Conservation (phyloP, 495 filamentous ascomycete genomes). For the Penicillium simplicissimum region DNA sequence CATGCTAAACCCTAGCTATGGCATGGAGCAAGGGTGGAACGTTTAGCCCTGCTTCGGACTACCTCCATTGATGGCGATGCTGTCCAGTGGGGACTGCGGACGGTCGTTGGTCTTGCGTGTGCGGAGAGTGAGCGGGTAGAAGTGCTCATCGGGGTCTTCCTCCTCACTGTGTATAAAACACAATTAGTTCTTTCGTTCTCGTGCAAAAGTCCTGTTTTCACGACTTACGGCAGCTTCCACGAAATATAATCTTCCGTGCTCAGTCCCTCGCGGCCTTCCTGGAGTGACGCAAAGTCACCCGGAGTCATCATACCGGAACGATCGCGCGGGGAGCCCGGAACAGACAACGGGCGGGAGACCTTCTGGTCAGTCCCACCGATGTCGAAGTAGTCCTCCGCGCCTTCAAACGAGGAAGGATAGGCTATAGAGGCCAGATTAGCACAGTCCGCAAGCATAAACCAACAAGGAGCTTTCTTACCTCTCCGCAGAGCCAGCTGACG, state of each 20-base stretch:
- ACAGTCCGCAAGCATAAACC: not conserved
- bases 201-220: not conserved
- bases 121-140: conserved; percentile 81
- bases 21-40: too few relatives aligned
- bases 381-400: conserved; percentile 71
- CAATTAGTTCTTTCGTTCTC: not conserved
- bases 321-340: conserved; percentile 88
- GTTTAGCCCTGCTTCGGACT: conserved; percentile 14
- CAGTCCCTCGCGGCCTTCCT: conserved; percentile 90
- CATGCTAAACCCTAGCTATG: not conserved
- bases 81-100: conserved; percentile 44
- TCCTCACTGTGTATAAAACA: conserved; percentile 68
- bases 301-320: conserved; percentile 98
- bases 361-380: conserved; percentile 89
- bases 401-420: conserved; percentile 82
- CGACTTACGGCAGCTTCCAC: conserved; percentile 94
- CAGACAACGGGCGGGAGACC: conserved; percentile 89
- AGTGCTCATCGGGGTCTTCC: conserved; percentile 92
- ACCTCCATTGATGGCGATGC: conserved; percentile 39
- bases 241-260: conserved; percentile 97
- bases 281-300: conserved; percentile 93
- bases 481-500: conserved; percentile 87
- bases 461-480: conserved; percentile 42
- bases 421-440: conserved; percentile 46
- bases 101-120: conserved; percentile 44